Conservation (phyloP, 73 alveolate genomes). For the Paramecium sonneborni region DNA sequence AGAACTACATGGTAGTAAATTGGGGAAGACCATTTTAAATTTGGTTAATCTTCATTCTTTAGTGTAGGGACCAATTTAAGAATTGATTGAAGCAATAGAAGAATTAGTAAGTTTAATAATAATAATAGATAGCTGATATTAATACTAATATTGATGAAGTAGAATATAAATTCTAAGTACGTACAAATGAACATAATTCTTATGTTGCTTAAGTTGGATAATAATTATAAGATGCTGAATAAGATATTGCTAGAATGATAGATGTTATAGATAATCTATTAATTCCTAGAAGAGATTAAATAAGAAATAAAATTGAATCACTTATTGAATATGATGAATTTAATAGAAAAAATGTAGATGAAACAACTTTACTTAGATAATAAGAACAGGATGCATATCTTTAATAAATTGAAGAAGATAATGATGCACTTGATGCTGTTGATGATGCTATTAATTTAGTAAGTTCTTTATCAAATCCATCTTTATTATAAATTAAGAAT, state of each 20-base stretch:
- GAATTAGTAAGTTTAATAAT: conserved; percentile 13
- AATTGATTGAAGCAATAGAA: conserved; percentile 42
- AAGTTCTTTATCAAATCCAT: neutral
- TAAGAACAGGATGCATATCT: neutral
- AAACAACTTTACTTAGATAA: neutral
- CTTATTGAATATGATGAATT: neutral
- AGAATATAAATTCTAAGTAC: neutral
- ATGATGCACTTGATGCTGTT: conserved; percentile 43
- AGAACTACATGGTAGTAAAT: neutral
- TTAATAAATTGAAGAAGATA: neutral
- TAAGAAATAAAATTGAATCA: neutral
- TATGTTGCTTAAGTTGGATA: conserved; percentile 8
- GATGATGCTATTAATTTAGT: conserved; percentile 22
- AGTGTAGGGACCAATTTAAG: conserved; percentile 35
- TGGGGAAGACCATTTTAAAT: conserved; percentile 12
- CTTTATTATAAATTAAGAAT: conserved; percentile 3
- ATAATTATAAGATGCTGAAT: conserved; percentile 20
- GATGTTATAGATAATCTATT: conserved; percentile 43
- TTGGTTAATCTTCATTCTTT: neutral
- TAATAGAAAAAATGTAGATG: conserved; percentile 22
- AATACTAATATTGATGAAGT: neutral
- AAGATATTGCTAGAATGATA: conserved; percentile 46
- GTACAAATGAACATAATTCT: conserved; percentile 40
- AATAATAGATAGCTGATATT: conserved; percentile 18
- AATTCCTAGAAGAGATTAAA: conserved; percentile 40